Evolutionary conservation across 1,284 basidiomycete species (phyloP), one percentile per base, ranked within the genome.

Genomic region (Ceratorhiza oryzae-sativae): DNA sequence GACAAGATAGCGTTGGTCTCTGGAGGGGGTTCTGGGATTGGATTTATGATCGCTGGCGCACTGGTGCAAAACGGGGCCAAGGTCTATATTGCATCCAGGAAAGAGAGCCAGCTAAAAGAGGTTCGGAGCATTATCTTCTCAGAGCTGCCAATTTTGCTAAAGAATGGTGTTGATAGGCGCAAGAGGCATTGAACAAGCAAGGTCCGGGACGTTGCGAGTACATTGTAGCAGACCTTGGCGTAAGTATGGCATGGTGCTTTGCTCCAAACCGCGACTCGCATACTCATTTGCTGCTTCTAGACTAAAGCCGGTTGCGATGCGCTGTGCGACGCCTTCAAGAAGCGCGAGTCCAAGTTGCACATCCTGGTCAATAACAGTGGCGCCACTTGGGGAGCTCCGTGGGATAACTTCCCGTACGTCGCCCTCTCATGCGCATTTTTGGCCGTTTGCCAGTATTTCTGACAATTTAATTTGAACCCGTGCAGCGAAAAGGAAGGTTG

Each of bases 1-100:
- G 91, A 87, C 74, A 94, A 93, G 81, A 74, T 81, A 36, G 80
- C 90, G 46, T 85, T 94, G 53, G 86, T 94, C 18, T 94, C 91
- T 3, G 93, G 92, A 1, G 93, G 92, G 39, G 87, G 89, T 53
- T 88, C 88, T 42, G 92, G 92, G 0, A 86, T 94, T 53, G 92
- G 92, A 1, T 87, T 86, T 76, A 90, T 93, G 87, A 94, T 95
- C 76, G 90, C 93, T 6, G 83, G 88, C 0, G 89, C 90, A 0
- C 88, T 92, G 76, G 90, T 91, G 1, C 87, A 90, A 80, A 95
- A 94, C 76, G 92, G 92, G 8, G 91, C 89, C 42, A 90, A 87
- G 75, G 90, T 93, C 32, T 93, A 95, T 81, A 94, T 96, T 76
- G 94, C 94, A 9, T 90, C 90, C 2, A 84, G 93, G 60, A 94